Base-by-base conservation (phyloP, 2,329 filamentous ascomycete species). In the Aspergillus amoenus region DNA sequence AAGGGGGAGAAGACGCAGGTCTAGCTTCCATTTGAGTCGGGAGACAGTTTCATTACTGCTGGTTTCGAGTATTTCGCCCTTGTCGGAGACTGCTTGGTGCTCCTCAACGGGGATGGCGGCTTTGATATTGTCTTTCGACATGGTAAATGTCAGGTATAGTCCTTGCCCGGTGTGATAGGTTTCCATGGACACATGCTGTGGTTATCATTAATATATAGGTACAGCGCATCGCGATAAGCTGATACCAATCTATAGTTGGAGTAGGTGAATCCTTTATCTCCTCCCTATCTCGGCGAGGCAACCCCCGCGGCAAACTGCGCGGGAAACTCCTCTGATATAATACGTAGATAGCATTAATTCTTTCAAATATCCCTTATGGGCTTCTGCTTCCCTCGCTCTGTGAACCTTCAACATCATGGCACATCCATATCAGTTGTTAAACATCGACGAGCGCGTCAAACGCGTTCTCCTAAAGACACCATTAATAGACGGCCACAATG, bases 401-500 rank as follows among this genome's bases (percentile, higher is more conserved):
- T 9, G 7, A 27, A 27, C 24, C 2, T 9, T 9, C 24, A 27
- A 11, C 44, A 34, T 8, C 32, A 49, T 49, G 46, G 12, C 46
- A 11, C 46, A 49, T 18, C 46, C 46, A 22, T 39, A 49, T 18
- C 46, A 49, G 13, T 15, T 7, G 4, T 21, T 49, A 5, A 34
- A 49, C 18, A 49, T 49, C 11, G 46, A 49, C 32, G 46, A 39
- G 4, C 46, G 46, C 7, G 46, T 49, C 6, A 49, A 49, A 9
- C 46, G 46, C 51, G 42, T 54, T 30, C 51, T 54, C 17, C 11
- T 32, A 8, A 54, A 42, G 3, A 22, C 30, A 5, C 51, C 51
- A 4, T 13, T 54, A 1, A 54, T 54, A 2, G 51, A 54, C 24
- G 51, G 51, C 4, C 51, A 54, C 5, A 54, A 54, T 22, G 51